These are phyloP conservation scores for Gamsiella multidivaricata DNA, from an alignment of 192 early-diverging fungal genomes.

Conservation along the genomic window DNA sequence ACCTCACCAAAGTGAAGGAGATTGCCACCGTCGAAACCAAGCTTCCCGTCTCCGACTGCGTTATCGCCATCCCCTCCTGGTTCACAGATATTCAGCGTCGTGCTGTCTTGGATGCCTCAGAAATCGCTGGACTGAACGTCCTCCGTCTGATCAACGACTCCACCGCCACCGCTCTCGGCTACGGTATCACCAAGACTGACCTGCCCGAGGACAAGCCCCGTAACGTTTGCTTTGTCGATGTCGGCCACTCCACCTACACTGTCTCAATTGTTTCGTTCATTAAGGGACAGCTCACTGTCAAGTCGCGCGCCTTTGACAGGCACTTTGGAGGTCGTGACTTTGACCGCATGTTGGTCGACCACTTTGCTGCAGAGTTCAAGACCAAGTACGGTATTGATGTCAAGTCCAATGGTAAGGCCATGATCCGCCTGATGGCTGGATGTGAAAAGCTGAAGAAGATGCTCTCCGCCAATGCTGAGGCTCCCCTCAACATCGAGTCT, in stretches of 20 bases:
- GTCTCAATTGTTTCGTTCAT: slow-evolving; percentile 91
- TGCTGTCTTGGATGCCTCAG: slow-evolving; percentile 88
- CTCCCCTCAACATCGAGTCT: slow-evolving; percentile 94
- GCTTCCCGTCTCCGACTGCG: slow-evolving; percentile 88
- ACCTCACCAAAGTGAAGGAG: slow-evolving; percentile 92
- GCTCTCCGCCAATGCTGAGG: slow-evolving; percentile 89
- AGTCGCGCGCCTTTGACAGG: slow-evolving; percentile 91
- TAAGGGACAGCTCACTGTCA: slow-evolving; percentile 96
- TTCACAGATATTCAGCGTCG: slow-evolving; percentile 95
- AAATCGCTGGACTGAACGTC: slow-evolving; percentile 91
- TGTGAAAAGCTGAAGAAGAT: slow-evolving; percentile 98
- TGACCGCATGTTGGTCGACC: slow-evolving; percentile 89
- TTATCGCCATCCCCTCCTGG: slow-evolving; percentile 95
- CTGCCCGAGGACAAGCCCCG: slow-evolving; percentile 95
- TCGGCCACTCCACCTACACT: slow-evolving; percentile 91
- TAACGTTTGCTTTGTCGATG: slow-evolving; percentile 93
- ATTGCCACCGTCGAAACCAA: slow-evolving; percentile 87
- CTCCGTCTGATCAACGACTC: slow-evolving; percentile 94
- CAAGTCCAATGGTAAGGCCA: slow-evolving; percentile 87
- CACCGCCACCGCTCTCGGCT: slow-evolving; percentile 95
- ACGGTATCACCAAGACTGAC: slow-evolving; percentile 98
- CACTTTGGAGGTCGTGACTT: slow-evolving; percentile 97
- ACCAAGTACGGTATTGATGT: slow-evolving; percentile 98
- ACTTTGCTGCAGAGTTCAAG: slow-evolving; percentile 90
- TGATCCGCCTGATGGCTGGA: slow-evolving; percentile 89